These are phyloP conservation scores for Colletotrichum scovillei DNA, from an alignment of 2,329 filamentous ascomycete genomes.

Conservation along the genomic window DNA sequence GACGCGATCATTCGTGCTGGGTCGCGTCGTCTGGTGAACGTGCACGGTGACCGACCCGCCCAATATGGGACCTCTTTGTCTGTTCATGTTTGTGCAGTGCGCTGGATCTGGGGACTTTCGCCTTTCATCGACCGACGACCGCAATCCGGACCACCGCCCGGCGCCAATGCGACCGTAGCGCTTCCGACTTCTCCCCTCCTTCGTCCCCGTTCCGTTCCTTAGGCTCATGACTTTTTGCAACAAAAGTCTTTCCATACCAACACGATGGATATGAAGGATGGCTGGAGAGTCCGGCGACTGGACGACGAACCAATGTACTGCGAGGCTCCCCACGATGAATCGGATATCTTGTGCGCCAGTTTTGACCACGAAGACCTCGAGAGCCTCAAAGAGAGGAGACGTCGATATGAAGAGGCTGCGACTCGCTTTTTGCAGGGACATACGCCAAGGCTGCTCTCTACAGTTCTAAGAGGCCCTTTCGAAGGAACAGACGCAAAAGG, in stretches of 20 bases:
- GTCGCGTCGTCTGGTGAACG: conserved; percentile 37
- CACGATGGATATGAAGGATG: conserved; percentile 13
- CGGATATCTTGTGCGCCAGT: conserved; percentile 65
- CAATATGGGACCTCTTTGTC: conserved; percentile 3
- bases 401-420: conserved; percentile 70
- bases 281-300: conserved; percentile 22
- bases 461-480: conserved; percentile 72
- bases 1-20: conserved; percentile 3
- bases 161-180: conserved; percentile 27
- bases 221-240: background rate
- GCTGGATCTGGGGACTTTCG: background rate
- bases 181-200: background rate
- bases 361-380: conserved; percentile 68
- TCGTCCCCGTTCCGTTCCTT: background rate
- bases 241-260: background rate
- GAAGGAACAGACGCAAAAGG: conserved; percentile 48
- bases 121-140: conserved; percentile 18
- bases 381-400: conserved; percentile 56
- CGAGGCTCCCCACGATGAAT: conserved; percentile 51
- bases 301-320: conserved; percentile 56
- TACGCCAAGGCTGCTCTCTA: conserved; percentile 68
- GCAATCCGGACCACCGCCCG: conserved; percentile 10
- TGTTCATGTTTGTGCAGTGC: conserved; percentile 4
- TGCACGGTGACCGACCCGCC: conserved; percentile 16
- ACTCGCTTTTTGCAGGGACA: conserved; percentile 67